These are phyloP conservation scores for Vaccinium macrocarpon DNA, from an alignment of 148 eudicot genomes.

Conservation along the genomic window DNA sequence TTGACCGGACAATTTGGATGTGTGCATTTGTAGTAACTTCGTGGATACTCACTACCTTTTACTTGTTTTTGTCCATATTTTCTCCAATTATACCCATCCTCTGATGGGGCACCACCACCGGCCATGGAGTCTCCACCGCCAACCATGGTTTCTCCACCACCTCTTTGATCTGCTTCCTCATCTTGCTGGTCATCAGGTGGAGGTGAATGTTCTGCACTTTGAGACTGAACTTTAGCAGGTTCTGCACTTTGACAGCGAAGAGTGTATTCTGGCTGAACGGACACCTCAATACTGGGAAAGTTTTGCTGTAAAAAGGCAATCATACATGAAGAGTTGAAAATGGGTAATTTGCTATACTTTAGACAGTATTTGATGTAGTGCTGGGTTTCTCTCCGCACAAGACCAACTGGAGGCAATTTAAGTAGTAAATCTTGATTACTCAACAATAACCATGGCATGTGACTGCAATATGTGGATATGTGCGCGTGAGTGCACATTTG, in stretches of 20 bases:
- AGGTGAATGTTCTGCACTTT: slow-evolving; percentile 28
- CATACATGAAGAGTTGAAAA: not conserved
- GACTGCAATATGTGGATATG: not conserved
- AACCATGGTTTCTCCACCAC: slow-evolving; percentile 30
- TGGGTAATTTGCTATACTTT: not conserved
- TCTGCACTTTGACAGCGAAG: slow-evolving; percentile 26
- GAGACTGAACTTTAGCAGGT: slow-evolving; percentile 21
- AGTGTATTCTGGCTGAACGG: slow-evolving; percentile 24
- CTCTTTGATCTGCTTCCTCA: slow-evolving; percentile 42
- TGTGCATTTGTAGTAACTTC: slow-evolving; percentile 71
- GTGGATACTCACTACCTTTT: slow-evolving; percentile 67
- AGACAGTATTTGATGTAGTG: not conserved
- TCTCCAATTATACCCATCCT: slow-evolving; percentile 71
- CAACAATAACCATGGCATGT: not conserved
- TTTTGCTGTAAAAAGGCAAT: slow-evolving; percentile 16
- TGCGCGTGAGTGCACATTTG: not conserved
- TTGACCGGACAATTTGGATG: slow-evolving; percentile 56
- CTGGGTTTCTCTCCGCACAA: not conserved
- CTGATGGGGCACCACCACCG: slow-evolving; percentile 32
- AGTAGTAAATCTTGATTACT: not conserved
- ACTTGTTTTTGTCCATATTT: slow-evolving; percentile 80
- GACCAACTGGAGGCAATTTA: not conserved
- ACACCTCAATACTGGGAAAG: slow-evolving; percentile 27
- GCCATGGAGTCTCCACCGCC: slow-evolving; percentile 21
- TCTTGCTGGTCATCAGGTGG: slow-evolving; percentile 39